Evolutionary conservation across 805 yeast genomes (phyloP), one percentile per base, ranked within the genome.

Genomic region (Candida nanaspora): DNA sequence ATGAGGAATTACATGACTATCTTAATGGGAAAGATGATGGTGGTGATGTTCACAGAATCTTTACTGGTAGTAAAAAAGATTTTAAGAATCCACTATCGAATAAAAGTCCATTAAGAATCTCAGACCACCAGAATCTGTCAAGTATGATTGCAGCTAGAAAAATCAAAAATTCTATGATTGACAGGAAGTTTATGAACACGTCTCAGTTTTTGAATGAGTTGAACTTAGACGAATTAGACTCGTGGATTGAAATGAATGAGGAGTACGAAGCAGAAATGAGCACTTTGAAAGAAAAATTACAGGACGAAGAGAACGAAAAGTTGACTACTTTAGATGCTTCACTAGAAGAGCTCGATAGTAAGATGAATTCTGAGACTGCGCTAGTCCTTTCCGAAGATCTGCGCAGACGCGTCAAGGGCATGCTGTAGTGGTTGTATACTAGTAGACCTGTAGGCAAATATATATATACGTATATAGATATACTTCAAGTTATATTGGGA

Each of bases 241-340:
- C 47, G 37, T 57, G 62, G 59, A 59, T 53, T 38, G 39, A 51
- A 22, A 46, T 60, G 55, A 58, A 56, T 39, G 62, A 56, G 29
- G 63, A 60, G 38, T 60, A 52, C 39, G 61, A 61, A 16, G 42
- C 45, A 21, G 63, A 53, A 28, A 48, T 61, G 49, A 48, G 46
- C 13, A 30, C 41, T 3, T 35, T 44, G 27, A 44, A 46, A 31
- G 22, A 29, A 25, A 50, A 52, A 10, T 16, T 20, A 4, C n/a
- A 29, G 25, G 20, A 41, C 41, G 22, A 32, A 33, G 15, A 41
- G 30, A 25, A 36, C 11, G 21, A 31, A 6, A n/a, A 21, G 26
- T 23, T 48, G 7, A 42, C 46, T 15, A 38, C 53, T n/a, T 25
- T 52, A 7, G 55, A 51, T 23, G 43, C 50, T 8, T 50, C 58